Evolutionary conservation across 495 filamentous ascomycete genomes (phyloP).

Genomic region (Aspergillus avenaceus): DNA sequence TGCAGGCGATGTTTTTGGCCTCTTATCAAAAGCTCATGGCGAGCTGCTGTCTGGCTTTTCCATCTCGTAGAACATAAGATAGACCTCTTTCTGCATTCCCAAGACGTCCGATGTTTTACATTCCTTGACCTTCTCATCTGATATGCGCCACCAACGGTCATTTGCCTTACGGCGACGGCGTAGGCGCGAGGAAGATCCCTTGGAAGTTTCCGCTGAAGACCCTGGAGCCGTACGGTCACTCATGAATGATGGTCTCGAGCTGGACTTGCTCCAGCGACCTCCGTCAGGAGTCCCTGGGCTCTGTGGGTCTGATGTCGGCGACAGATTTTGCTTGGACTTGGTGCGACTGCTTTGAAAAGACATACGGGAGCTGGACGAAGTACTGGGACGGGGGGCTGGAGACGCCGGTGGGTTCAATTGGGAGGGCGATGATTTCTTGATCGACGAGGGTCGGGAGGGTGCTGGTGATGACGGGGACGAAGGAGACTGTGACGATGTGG

Average conservation of each 20-base stretch:
- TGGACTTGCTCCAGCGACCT: conserved; percentile 26
- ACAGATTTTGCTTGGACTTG: conserved; percentile 23
- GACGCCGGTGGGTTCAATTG: conserved; percentile 23
- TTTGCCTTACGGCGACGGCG: conserved; percentile 57
- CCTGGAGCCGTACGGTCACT: conserved; percentile 22
- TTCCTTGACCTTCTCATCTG: conserved; percentile 94
- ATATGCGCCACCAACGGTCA: conserved; percentile 95
- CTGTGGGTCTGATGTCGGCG: conserved; percentile 22
- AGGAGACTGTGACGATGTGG: conserved; percentile 37
- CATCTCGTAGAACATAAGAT: conserved; percentile 92
- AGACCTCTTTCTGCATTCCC: conserved; percentile 92
- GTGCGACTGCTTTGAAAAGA: conserved; percentile 36
- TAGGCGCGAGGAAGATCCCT: conserved; percentile 26
- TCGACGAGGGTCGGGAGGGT: conserved; percentile 7
- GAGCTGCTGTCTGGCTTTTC: conserved; percentile 35
- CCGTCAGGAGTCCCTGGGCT: conserved; percentile 26
- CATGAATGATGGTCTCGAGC: conserved; percentile 19
- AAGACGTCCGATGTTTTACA: conserved; percentile 87
- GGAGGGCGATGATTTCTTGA: conserved; percentile 8
- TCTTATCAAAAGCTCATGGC: not conserved
- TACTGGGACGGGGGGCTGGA: conserved; percentile 34
- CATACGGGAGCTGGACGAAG: conserved; percentile 29
- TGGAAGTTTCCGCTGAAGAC: conserved; percentile 16
- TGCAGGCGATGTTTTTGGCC: not conserved
- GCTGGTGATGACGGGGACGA: conserved; percentile 29